Percentiles rank a stretch among this genome's conserved stretches.
Conservation (phyloP, 306 rosid genomes). For the Biancaea sappan region DNA sequence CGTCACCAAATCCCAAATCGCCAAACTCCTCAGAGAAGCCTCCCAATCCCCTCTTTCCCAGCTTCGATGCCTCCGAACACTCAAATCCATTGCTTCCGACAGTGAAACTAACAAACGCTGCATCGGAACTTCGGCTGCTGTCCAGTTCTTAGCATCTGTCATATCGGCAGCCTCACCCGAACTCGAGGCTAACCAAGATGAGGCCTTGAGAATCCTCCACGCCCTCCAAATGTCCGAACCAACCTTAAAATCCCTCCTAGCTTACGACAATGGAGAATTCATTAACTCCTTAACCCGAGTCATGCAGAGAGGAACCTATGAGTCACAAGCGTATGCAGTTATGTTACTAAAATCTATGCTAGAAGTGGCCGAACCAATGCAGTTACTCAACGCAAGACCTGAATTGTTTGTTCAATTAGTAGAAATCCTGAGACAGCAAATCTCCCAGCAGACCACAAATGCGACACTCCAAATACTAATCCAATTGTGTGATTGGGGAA, state of each 20-base stretch:
- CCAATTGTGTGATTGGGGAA: slow-evolving; percentile 53
- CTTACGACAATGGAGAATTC: slow-evolving; percentile 38
- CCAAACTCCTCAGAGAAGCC: slow-evolving; percentile 53
- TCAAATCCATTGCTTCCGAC: slow-evolving; percentile 64
- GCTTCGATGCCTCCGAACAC: slow-evolving; percentile 42
- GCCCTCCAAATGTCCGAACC: slow-evolving; percentile 54
- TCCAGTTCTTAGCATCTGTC: slow-evolving; percentile 56
- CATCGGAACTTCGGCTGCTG: slow-evolving; percentile 65
- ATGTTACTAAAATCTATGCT: slow-evolving; percentile 56
- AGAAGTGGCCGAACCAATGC: slow-evolving; percentile 44
- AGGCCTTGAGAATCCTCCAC: slow-evolving; percentile 60
- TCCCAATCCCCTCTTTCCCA: slow-evolving; percentile 44
- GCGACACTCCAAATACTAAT: slow-evolving; percentile 55
- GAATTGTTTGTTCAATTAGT: slow-evolving; percentile 55
- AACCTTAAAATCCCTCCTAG: slow-evolving; percentile 34
- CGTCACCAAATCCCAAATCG: slow-evolving; percentile 43
- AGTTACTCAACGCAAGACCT: slow-evolving; percentile 14
- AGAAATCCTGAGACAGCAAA: slow-evolving; percentile 55
- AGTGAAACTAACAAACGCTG: slow-evolving; percentile 59
- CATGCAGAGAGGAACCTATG: slow-evolving; percentile 58
- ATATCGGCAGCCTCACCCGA: not conserved
- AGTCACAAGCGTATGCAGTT: slow-evolving; percentile 72
- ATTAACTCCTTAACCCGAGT: slow-evolving; percentile 45
- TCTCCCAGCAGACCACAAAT: slow-evolving; percentile 57
- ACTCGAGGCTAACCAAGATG: slow-evolving; percentile 30